Percentiles rank a stretch among this genome's conserved stretches.
These are phyloP conservation scores for Hirschioporus abietinus DNA, from an alignment of 768 basidiomycete genomes.

Conservation along the genomic window DNA sequence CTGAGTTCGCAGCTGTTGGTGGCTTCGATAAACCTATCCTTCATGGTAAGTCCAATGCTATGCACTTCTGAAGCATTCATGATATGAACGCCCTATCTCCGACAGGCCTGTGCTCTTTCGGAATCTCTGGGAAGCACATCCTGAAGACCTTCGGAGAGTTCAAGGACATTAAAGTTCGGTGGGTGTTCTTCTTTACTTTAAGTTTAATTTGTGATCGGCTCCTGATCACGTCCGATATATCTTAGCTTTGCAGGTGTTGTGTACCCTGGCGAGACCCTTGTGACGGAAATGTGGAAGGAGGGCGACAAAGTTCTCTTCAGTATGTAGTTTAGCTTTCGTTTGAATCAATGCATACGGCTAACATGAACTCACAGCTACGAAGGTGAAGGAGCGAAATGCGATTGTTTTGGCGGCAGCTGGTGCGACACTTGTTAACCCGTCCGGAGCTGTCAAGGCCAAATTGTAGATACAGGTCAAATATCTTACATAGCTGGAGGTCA, in stretches of 20 bases:
- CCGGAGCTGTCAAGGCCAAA: slow-evolving; percentile 49
- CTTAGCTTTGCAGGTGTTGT: slow-evolving; percentile 85
- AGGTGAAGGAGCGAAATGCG: slow-evolving; percentile 80
- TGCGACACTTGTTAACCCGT: slow-evolving; percentile 55
- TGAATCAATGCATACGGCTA: not conserved
- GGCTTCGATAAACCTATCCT: slow-evolving; percentile 90
- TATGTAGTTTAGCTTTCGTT: slow-evolving; percentile 36
- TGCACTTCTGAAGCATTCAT: not conserved
- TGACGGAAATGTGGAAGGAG: slow-evolving; percentile 99
- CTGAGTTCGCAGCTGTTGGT: slow-evolving; percentile 91
- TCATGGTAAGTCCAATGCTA: slow-evolving; percentile 40
- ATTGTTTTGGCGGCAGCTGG: slow-evolving; percentile 76
- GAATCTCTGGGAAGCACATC: slow-evolving; percentile 90
- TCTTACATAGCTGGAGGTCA: not conserved
- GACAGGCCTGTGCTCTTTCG: slow-evolving; percentile 82
- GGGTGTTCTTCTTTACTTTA: slow-evolving; percentile 19
- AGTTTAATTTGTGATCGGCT: slow-evolving; percentile 1
- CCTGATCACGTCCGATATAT: slow-evolving; percentile 9
- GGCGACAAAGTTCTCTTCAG: slow-evolving; percentile 86
- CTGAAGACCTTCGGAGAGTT: slow-evolving; percentile 79
- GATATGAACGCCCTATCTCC: slow-evolving; percentile 12
- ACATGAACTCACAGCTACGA: slow-evolving; percentile 52
- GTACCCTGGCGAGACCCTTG: slow-evolving; percentile 91
- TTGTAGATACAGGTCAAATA: slow-evolving; percentile 32
- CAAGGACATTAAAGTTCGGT: slow-evolving; percentile 95